Percentiles rank a stretch among this genome's conserved stretches.
phyloP scores from a whole-genome alignment of 1,139 yeast species.

The Suhomyces taliae region DNA sequence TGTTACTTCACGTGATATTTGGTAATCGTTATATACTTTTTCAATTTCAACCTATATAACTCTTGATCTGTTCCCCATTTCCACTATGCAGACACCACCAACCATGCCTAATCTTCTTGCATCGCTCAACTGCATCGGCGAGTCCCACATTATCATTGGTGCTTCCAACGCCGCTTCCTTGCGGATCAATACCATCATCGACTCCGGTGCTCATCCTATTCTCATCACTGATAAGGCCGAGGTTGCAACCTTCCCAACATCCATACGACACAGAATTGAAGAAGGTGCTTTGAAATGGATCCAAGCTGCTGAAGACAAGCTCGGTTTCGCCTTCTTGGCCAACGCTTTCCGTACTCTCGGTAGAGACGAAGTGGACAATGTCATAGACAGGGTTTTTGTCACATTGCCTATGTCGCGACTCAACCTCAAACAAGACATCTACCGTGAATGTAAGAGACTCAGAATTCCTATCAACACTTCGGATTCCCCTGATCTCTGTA shows the following conservation, averaged over 20 bases:
- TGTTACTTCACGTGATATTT: slow-evolving; percentile 14
- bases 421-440: slow-evolving; percentile 39
- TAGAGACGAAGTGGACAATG: slow-evolving; percentile 55
- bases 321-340: slow-evolving; percentile 23
- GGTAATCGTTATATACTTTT: slow-evolving; percentile 9
- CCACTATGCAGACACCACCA: background rate
- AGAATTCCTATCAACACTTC: slow-evolving; percentile 83
- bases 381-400: slow-evolving; percentile 78
- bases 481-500: slow-evolving; percentile 69
- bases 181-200: slow-evolving; percentile 50
- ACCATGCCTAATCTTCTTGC: slow-evolving; percentile 43
- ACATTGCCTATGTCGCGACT: slow-evolving; percentile 35
- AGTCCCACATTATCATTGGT: slow-evolving; percentile 66
- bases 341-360: slow-evolving; percentile 52
- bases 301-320: slow-evolving; percentile 23
- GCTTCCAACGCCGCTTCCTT: slow-evolving; percentile 49
- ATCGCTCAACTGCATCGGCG: slow-evolving; percentile 51
- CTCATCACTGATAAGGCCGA: slow-evolving; percentile 33
- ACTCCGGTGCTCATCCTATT: slow-evolving; percentile 60
- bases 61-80: background rate
- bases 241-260: slow-evolving; percentile 18
- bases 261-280: slow-evolving; percentile 21
- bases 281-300: slow-evolving; percentile 29
- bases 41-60: background rate
- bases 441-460: slow-evolving; percentile 49